A percentile compares a stretch with the other conserved stretches of the same genome.
Evolutionary conservation across 345 rosid genomes (phyloP).

Genomic region (Euclidium syriacum): DNA sequence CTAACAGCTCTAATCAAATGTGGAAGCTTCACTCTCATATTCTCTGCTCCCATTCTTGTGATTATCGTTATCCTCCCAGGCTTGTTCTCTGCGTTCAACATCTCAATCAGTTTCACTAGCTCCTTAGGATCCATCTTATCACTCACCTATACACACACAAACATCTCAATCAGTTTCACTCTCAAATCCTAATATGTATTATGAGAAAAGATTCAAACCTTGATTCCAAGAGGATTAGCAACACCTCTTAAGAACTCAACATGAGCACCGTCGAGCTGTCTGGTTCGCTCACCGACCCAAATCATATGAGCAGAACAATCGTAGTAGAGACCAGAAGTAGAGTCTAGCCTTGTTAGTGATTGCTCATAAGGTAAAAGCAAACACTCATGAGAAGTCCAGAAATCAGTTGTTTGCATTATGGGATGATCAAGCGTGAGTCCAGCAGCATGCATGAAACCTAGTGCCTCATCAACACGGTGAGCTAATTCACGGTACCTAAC

Average conservation of each 20-base stretch:
- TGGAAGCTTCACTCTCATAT: constrained; percentile 95
- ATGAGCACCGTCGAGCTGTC: constrained; percentile 75
- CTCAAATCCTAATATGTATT: neutral
- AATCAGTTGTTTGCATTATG: constrained; percentile 67
- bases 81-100: constrained; percentile 80
- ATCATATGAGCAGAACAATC: constrained; percentile 77
- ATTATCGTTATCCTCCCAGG: constrained; percentile 84
- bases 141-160: constrained; percentile 53
- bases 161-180: constrained; percentile 10
- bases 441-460: constrained; percentile 73
- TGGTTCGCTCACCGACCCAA: constrained; percentile 74
- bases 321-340: constrained; percentile 65
- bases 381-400: constrained; percentile 82
- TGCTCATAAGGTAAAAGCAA: constrained; percentile 70
- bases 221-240: constrained; percentile 74
- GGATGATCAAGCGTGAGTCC: constrained; percentile 75
- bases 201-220: constrained; percentile 34
- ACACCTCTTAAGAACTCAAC: constrained; percentile 74
- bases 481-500: constrained; percentile 70
- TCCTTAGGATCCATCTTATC: constrained; percentile 93
- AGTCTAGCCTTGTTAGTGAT: constrained; percentile 63
- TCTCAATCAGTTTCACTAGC: constrained; percentile 77
- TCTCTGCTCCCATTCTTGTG: constrained; percentile 92
- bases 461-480: constrained; percentile 69
- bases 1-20: constrained; percentile 79